Base-by-base conservation (phyloP, 2,329 filamentous ascomycete genomes). In the Paracoccidioides lutzii region DNA sequence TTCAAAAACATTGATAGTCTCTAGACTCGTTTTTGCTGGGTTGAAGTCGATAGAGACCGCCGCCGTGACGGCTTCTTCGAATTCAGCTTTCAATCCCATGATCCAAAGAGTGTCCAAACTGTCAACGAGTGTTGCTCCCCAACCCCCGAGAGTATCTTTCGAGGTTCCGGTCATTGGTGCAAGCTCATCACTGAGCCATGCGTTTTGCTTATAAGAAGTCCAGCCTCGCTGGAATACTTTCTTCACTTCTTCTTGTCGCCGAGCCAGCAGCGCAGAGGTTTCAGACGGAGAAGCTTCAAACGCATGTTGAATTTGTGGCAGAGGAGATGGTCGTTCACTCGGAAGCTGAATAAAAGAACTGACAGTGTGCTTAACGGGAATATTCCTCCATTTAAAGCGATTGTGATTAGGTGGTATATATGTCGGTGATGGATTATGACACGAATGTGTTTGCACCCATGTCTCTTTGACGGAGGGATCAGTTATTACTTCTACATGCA, bases 81-180 rank as follows among this genome's bases (percentile, higher is more conserved):
- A 83, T 32, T 84, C 81, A 0, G 77, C 71, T 33, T 74, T 68
- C 48, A 83, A 66, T 8, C 69, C 80, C 80, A 84, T 81, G 51
- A 85, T 83, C 73, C 76, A 79, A 3, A 84, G 74, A 0, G 81
- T 82, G 58, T 83, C 81, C 52, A 85, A 71, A 0, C 76, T 69
- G 62, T 85, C 82, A 32, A 84, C 76, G 49, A 84, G 65, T 0
- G 81, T 82, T 3, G 81, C 81, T 0, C 74, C 80, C 75, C 79
- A 81, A 33, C 82, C 83, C 14, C 79, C 81, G 67, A 84, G 84
- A 33, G 49, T 42, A 10, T 42, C 15, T 28, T 52, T 42, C 12
- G 49, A 38, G 4, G 7, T 30, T 42, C 49, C 49, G n/a, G 49
- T 14, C 14, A 22, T 52, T 14, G 49, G 49, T 8, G 49, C 37